phyloP scores from a whole-genome alignment of 371 early-diverging fungal genomes.

The Mucor mucedo region DNA sequence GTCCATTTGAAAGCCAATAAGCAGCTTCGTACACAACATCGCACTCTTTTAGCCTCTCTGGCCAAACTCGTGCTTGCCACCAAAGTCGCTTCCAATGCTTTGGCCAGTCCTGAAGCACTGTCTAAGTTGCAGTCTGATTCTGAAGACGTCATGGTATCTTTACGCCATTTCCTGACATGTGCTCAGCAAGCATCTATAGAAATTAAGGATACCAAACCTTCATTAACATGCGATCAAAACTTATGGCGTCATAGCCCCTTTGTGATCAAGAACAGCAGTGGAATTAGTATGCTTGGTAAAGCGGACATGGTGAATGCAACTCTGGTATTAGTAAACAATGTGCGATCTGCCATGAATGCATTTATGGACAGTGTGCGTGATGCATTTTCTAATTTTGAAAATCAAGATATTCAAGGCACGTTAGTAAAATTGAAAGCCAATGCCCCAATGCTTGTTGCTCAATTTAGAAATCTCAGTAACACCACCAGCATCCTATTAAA shows the following conservation, averaged over 20 bases:
- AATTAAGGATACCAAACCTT: constrained; percentile 57
- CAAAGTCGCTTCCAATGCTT: constrained; percentile 80
- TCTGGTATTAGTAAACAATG: constrained; percentile 37
- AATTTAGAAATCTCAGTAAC: constrained; percentile 59
- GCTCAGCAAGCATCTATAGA: constrained; percentile 77
- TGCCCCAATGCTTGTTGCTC: constrained; percentile 62
- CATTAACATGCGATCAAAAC: constrained; percentile 6
- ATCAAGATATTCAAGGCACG: constrained; percentile 15
- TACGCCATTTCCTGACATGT: constrained; percentile 75
- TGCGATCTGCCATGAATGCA: constrained; percentile 38
- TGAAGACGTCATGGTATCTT: constrained; percentile 72
- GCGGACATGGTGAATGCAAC: constrained; percentile 14
- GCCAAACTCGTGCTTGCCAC: constrained; percentile 85
- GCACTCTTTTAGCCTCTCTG: constrained; percentile 76
- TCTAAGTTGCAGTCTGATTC: constrained; percentile 43
- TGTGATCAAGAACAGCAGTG: background rate
- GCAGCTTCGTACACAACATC: constrained; percentile 73
- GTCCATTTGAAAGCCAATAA: constrained; percentile 68
- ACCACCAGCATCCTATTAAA: constrained; percentile 50
- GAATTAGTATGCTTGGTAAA: constrained; percentile 3
- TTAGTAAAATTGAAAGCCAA: constrained; percentile 47
- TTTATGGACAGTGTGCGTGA: constrained; percentile 39
- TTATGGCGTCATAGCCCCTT: constrained; percentile 7
- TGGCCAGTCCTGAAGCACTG: constrained; percentile 50
- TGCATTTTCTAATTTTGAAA: constrained; percentile 21